These are phyloP conservation scores for Pythium utonaiense DNA, from an alignment of 352 stramenopile species.

Conservation along the genomic window DNA sequence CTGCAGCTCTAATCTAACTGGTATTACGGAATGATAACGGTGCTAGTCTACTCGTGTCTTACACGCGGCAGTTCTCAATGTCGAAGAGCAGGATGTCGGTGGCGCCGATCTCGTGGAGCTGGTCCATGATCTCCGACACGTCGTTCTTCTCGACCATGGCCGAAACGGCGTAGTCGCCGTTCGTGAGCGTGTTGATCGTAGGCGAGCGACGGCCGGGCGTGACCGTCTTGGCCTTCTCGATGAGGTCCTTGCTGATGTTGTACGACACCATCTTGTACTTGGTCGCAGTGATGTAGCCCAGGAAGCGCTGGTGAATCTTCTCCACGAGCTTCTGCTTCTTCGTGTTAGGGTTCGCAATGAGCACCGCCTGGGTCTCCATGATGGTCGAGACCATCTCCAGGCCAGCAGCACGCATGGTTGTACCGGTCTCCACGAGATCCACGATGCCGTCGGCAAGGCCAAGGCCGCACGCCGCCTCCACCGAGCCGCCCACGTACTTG, in stretches of 20 bases:
- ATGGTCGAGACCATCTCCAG: conserved; percentile 95
- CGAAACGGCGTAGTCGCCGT: conserved; percentile 87
- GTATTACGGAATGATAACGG: not conserved
- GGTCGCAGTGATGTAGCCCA: conserved; percentile 95
- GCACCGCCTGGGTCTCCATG: conserved; percentile 89
- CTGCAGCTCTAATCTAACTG: conserved; percentile 20
- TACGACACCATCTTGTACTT: conserved; percentile 99
- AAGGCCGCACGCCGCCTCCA: conserved; percentile 96
- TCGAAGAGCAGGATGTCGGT: conserved; percentile 97
- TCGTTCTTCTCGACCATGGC: conserved; percentile 90
- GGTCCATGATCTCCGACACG: conserved; percentile 94
- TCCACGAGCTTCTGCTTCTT: conserved; percentile 62
- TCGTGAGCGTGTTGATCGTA: conserved; percentile 90
- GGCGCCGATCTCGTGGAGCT: conserved; percentile 92
- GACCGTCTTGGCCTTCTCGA: conserved; percentile 86
- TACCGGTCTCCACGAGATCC: conserved; percentile 98
- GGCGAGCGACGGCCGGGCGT: conserved; percentile 94
- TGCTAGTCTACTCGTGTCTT: conserved; percentile 14
- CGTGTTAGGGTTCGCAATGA: conserved; percentile 88
- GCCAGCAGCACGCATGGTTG: conserved; percentile 96
- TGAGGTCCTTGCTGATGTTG: conserved; percentile 91
- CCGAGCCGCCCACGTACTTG: conserved; percentile 97
- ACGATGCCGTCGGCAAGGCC: conserved; percentile 97
- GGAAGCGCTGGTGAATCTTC: conserved; percentile 91
- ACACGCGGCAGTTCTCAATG: conserved; percentile 93